phyloP scores from a whole-genome alignment of 441 rosid genomes.

The Gossypium davidsonii region DNA sequence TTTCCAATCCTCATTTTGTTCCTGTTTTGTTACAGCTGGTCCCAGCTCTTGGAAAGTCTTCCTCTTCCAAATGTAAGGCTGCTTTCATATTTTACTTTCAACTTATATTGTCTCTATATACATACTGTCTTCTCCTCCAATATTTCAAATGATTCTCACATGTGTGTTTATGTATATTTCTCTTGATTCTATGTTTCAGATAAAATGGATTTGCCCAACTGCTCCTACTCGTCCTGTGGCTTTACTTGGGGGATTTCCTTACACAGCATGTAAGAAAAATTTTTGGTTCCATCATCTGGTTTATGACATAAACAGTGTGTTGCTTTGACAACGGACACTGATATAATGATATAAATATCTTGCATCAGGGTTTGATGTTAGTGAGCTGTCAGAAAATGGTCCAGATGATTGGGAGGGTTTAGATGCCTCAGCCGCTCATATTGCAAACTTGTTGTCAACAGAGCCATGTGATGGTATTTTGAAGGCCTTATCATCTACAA shows the following conservation, averaged over 20 bases:
- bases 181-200: conserved; percentile 25
- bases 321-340: background rate
- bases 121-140: background rate
- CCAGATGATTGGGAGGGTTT: conserved; percentile 63
- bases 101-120: background rate
- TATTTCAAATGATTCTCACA: background rate
- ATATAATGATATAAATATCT: background rate
- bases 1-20: background rate
- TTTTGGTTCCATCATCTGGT: background rate
- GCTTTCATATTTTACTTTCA: background rate
- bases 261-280: conserved; percentile 51
- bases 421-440: conserved; percentile 66
- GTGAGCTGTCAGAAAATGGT: conserved; percentile 52
- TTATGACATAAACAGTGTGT: background rate
- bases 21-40: conserved; percentile 60
- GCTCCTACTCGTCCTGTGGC: conserved; percentile 68
- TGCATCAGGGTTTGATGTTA: conserved; percentile 59
- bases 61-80: conserved; percentile 88
- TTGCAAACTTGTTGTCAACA: conserved; percentile 56
- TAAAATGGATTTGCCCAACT: conserved; percentile 75
- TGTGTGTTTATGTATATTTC: background rate
- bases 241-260: conserved; percentile 55
- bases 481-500: background rate
- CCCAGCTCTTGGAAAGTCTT: conserved; percentile 83
- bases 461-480: conserved; percentile 64